phyloP scores from a whole-genome alignment of 176 grass and related monocot species.

The Eremochloa ophiuroides region DNA sequence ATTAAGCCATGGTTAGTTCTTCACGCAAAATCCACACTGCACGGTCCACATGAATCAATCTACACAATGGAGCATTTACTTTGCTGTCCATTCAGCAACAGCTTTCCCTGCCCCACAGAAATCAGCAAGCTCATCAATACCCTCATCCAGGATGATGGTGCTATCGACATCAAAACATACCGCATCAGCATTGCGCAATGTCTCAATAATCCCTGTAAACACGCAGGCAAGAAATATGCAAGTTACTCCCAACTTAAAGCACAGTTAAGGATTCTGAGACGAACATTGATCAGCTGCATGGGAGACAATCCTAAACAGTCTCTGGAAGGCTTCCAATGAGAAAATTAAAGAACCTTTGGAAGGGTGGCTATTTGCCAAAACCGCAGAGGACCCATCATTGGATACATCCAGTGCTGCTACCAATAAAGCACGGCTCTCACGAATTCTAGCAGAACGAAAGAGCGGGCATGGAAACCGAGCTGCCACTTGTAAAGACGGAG shows the following conservation, averaged over 20 bases:
- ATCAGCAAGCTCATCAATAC: conserved; percentile 82
- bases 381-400: background rate
- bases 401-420: conserved; percentile 17
- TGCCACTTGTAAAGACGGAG: background rate
- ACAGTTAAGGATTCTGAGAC: background rate
- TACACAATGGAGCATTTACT: conserved; percentile 26
- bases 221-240: background rate
- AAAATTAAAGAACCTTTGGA: conserved; percentile 2
- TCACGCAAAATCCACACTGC: background rate
- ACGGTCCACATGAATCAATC: background rate
- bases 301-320: background rate
- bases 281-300: background rate
- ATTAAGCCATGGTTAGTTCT: background rate
- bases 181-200: conserved; percentile 43
- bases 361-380: conserved; percentile 1
- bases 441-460: background rate
- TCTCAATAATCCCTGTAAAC: conserved; percentile 46
- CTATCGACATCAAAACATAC: conserved; percentile 96
- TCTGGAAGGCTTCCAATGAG: too few relatives aligned
- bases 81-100: conserved; percentile 82
- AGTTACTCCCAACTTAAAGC: background rate
- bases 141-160: conserved; percentile 83
- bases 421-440: background rate
- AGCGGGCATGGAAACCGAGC: background rate
- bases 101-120: conserved; percentile 79